Evolutionary conservation across 2,329 filamentous ascomycete species (phyloP).

Genomic region (Fusarium sp.): DNA sequence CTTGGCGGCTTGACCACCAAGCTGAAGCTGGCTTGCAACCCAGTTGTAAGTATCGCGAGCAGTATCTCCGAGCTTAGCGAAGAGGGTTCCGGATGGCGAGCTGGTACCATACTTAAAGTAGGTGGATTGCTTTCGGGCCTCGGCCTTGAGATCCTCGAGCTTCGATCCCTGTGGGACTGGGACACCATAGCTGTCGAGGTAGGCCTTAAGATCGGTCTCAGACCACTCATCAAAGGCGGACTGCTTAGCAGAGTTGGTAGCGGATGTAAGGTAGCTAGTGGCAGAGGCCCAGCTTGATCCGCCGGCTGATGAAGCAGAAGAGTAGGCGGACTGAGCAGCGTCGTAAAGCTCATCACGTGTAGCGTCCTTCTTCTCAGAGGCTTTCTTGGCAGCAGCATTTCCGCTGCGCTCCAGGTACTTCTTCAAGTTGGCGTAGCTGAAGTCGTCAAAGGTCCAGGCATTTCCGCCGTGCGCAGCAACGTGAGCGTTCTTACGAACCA

Average conservation of each 20-base stretch:
- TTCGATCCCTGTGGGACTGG: constrained; percentile 74
- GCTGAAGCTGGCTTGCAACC: constrained; percentile 61
- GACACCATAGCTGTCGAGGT: constrained; percentile 83
- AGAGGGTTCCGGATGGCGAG: constrained; percentile 72
- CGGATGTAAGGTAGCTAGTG: constrained; percentile 76
- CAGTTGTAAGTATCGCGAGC: constrained; percentile 63
- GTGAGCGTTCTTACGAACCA: constrained; percentile 79
- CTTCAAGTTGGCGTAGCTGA: constrained; percentile 77
- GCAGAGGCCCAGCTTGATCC: constrained; percentile 72
- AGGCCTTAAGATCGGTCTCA: constrained; percentile 78
- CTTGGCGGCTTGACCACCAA: constrained; percentile 62
- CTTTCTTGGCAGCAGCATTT: constrained; percentile 67
- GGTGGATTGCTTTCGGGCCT: constrained; percentile 77
- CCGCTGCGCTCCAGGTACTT: constrained; percentile 65
- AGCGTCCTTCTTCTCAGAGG: constrained; percentile 70
- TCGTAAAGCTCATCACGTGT: constrained; percentile 80
- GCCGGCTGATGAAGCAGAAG: constrained; percentile 68
- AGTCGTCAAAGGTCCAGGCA: constrained; percentile 84
- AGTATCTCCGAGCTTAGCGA: constrained; percentile 70
- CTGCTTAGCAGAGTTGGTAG: constrained; percentile 74
- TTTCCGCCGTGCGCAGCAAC: constrained; percentile 75
- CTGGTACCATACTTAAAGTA: constrained; percentile 83
- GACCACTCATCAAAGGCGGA: constrained; percentile 79
- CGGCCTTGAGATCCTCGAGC: constrained; percentile 75
- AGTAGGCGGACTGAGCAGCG: constrained; percentile 71